Evolutionary conservation across 129 eudicot genomes (phyloP).

Genomic region (Sambucus nigra): DNA sequence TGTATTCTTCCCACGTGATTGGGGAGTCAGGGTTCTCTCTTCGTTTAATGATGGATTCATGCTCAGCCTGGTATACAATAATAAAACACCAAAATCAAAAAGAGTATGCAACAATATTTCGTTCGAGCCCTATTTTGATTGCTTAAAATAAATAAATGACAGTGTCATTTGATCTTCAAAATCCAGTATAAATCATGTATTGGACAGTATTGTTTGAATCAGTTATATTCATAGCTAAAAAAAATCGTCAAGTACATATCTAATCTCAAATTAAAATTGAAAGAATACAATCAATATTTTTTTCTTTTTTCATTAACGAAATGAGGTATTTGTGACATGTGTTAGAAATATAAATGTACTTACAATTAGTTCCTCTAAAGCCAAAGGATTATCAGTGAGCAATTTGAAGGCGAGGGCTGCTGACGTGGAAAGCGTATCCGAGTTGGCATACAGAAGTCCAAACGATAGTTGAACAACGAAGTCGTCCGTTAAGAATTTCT

Average conservation of each 20-base stretch:
- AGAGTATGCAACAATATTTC: neutral
- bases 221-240: no score
- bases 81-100: neutral
- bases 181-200: no score
- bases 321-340: no score
- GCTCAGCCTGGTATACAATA: constrained; percentile 37
- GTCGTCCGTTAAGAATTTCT: constrained; percentile 36
- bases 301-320: no score
- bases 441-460: constrained; percentile 44
- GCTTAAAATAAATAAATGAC: neutral
- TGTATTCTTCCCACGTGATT: constrained; percentile 48
- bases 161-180: neutral
- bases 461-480: constrained; percentile 44
- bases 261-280: no score
- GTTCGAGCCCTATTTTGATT: no score
- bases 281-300: no score
- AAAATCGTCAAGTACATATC: no score
- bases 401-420: constrained; percentile 45
- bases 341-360: constrained; percentile 6
- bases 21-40: constrained; percentile 29
- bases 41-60: constrained; percentile 31
- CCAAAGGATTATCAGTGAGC: constrained; percentile 38
- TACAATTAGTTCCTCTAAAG: constrained; percentile 41
- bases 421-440: constrained; percentile 40
- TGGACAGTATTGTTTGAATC: no score